Base-by-base conservation (phyloP, 495 filamentous ascomycete species). In the Aspergillus diversus region DNA sequence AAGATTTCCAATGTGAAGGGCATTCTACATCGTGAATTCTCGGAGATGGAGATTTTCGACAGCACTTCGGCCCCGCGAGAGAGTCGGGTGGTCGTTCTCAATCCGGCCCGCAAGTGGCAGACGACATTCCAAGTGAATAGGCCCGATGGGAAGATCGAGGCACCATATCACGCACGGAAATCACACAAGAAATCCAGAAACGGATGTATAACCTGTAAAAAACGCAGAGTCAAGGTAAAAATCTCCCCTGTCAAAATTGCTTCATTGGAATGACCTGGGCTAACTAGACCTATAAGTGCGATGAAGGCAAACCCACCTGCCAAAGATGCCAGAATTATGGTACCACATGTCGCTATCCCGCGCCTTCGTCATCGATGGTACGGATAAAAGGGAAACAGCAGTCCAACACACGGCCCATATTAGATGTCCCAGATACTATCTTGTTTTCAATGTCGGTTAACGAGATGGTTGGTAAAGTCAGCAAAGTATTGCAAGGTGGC, bases 201-300 rank as follows among this genome's bases (percentile, higher is more conserved):
- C 7, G 75, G 75, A 0, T 78, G 75, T 57, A 37, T 55, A 6
- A 69, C 70, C 8, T 78, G 75, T 61, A 78, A 78, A 60, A 69
- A 61, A 33, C 65, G 74, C 9, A 69, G 74, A n/a, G 72, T 78
- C 4, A 78, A 78, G 60, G 75, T 77, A 48, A 21, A 17, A 5
- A 33, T 17, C n/a, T 21, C 39, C 34, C 35, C 47, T 12, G 4
- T 8, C 11, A 32, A 33, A 11, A 5, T 17, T 31, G 42, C 1
- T 43, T n/a, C 6, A 11, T 1, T 21, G 56, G n/a, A n/a, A 43
- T 12, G n/a, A 8, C 5, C 21, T 16, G 7, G 5, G 8, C 35
- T 49, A 32, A 53, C 39, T n/a, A 13, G 17, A 31, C 5, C 5
- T 48, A 1, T 51, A 77, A 77, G 76, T 79, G 76, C 64, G 75